Base-by-base conservation (phyloP, 2,329 filamentous ascomycete species). In the Fusarium brevicatenulatum region DNA sequence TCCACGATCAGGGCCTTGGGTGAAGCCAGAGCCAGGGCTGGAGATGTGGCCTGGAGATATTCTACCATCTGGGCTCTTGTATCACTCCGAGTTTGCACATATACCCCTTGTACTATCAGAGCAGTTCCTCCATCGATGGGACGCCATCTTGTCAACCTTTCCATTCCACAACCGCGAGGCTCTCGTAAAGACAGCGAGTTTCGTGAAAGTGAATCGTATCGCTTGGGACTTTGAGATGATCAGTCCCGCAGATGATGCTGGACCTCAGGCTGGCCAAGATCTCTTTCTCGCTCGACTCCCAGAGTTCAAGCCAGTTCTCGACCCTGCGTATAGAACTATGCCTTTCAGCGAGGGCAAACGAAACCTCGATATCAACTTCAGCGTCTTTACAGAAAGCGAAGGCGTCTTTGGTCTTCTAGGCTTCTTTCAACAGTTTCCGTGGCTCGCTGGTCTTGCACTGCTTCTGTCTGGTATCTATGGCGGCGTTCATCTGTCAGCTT, bases 11-110 rank as follows among this genome's bases (percentile, higher is more conserved):
- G 55, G 43, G 36, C 55, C 60, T 49, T 61, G 55, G 55, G 43
- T 61, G 9, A 63, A 36, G n/a, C 60, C 60, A n/a, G 36, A 63
- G 36, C 36, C 60, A 36, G 60, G 60, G 1, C 23, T 61, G 15
- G 36, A 63, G n/a, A 61, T 63, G 60, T 63, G 43, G 60, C 55
- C 43, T 21, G 43, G 60, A 9, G 55, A 62, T 23, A 61, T 62
- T 5, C 55, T 63, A 4, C 60, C 60, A 4, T 62, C 60, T 30
- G 60, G 60, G 2, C 56, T 63, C 30, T 13, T 62, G n/a, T 63
- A 63, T 13, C 60, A 62, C 34, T 50, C 55, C 4, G 55, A 63
- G 39, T 63, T 61, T 47, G 37, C 28, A 28, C 30, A 36, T 8
- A 39, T 63, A 6, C 60, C 60, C 12, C 55, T 63, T 5, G 18